Conservation (phyloP, 2,329 filamentous ascomycete genomes). For the Corinectria fuckeliana region DNA sequence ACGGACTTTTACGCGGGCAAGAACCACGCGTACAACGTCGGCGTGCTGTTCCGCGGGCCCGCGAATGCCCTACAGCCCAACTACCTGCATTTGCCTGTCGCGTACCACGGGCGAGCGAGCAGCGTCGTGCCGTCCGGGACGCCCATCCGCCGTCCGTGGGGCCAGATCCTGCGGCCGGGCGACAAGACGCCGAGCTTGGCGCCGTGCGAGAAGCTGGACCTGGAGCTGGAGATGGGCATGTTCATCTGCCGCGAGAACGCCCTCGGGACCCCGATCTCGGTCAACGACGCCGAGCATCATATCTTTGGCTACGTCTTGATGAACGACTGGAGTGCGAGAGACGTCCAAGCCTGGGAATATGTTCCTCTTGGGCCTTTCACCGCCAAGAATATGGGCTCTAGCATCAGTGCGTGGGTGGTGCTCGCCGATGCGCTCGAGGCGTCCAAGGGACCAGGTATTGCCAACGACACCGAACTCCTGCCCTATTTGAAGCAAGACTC, state of each 20-base stretch:
- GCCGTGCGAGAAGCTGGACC: constrained; percentile 69
- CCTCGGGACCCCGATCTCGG: constrained; percentile 70
- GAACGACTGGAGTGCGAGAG: constrained; percentile 70
- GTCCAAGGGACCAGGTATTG: constrained; percentile 31
- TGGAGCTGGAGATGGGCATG: constrained; percentile 80
- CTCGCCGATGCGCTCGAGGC: constrained; percentile 62
- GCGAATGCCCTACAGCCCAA: constrained; percentile 80
- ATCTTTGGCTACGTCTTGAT: constrained; percentile 74
- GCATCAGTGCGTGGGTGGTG: constrained; percentile 68
- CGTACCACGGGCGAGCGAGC: constrained; percentile 80
- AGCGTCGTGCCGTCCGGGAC: constrained; percentile 79
- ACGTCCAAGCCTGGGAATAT: constrained; percentile 69
- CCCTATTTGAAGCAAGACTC: constrained; percentile 62
- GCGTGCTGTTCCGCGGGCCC: constrained; percentile 75
- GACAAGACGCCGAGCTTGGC: constrained; percentile 61
- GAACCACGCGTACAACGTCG: constrained; percentile 76
- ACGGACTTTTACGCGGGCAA: constrained; percentile 85
- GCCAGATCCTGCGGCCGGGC: constrained; percentile 66
- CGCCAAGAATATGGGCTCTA: constrained; percentile 66
- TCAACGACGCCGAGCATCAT: constrained; percentile 70
- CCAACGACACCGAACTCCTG: constrained; percentile 45
- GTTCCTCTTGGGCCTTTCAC: constrained; percentile 68
- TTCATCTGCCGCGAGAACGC: constrained; percentile 72
- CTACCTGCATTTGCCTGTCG: constrained; percentile 81
- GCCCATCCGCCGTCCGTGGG: constrained; percentile 72